Conservation (phyloP, 208 protist genomes). For the Acanthamoeba sp. region DNA sequence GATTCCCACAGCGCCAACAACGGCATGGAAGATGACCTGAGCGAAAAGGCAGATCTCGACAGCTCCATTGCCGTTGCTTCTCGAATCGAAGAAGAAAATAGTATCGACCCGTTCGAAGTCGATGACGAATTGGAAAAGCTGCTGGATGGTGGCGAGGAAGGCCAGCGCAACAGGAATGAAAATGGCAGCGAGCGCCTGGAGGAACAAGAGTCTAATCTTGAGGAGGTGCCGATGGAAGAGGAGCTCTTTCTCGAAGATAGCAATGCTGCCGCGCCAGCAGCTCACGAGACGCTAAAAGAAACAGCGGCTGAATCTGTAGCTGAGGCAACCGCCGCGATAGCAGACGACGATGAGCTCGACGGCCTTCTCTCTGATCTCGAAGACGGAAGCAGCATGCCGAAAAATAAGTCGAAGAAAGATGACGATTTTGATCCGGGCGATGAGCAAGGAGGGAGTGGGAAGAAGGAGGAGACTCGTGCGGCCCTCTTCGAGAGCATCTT, state of each 20-base stretch:
- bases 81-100: slow-evolving; percentile 10
- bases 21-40: not conserved
- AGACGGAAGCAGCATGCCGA: not conserved
- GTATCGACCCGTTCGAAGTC: not conserved
- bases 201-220: slow-evolving; percentile 5
- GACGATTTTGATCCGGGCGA: not conserved
- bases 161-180: not conserved
- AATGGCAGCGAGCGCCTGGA: not conserved
- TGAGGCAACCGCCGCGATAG: not conserved
- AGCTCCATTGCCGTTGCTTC: not conserved
- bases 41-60: not conserved
- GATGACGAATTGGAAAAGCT: slow-evolving; percentile 43
- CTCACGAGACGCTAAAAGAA: not conserved
- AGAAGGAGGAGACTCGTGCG: slow-evolving; percentile 66
- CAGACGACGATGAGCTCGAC: not conserved
- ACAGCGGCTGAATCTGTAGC: not conserved
- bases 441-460: not conserved
- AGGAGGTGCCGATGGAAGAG: slow-evolving; percentile 47
- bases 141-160: not conserved
- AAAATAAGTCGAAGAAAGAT: not conserved
- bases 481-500: slow-evolving; percentile 65
- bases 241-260: not conserved
- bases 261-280: not conserved
- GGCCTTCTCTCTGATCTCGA: slow-evolving; percentile 56
- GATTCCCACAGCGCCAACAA: not conserved